Evolutionary conservation across 2,329 filamentous ascomycete genomes (phyloP).

Genomic region (Talaromyces rugulosus): DNA sequence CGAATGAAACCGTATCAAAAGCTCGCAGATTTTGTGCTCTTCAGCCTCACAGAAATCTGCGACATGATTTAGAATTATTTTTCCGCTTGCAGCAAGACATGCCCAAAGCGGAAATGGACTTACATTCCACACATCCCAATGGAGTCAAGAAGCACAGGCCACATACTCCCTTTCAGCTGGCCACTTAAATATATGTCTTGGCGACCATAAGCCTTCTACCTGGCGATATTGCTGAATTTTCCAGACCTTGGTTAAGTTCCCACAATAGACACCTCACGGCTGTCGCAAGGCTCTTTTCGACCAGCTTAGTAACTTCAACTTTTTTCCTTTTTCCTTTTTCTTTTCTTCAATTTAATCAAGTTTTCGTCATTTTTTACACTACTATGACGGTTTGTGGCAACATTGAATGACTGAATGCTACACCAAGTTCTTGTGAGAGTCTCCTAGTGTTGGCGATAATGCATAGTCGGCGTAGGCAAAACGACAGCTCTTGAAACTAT

Average conservation of each 20-base stretch:
- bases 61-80: background rate
- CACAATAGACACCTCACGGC: background rate
- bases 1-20: background rate
- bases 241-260: background rate
- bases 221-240: background rate
- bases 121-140: background rate
- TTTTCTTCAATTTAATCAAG: background rate
- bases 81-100: slow-evolving; percentile 9
- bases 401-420: background rate
- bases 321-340: background rate
- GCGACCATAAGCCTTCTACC: background rate
- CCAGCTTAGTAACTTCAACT: background rate
- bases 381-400: background rate
- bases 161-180: background rate
- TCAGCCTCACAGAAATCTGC: background rate
- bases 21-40: background rate
- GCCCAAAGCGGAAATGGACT: slow-evolving; percentile 8
- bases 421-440: background rate
- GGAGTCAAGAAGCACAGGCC: background rate
- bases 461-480: background rate
- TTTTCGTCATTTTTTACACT: background rate
- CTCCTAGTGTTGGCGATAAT: background rate
- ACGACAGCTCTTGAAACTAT: background rate
- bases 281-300: background rate
- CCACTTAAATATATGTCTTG: background rate